Conservation (phyloP, 2,329 filamentous ascomycete species). For the Aureobasidium sp. region DNA sequence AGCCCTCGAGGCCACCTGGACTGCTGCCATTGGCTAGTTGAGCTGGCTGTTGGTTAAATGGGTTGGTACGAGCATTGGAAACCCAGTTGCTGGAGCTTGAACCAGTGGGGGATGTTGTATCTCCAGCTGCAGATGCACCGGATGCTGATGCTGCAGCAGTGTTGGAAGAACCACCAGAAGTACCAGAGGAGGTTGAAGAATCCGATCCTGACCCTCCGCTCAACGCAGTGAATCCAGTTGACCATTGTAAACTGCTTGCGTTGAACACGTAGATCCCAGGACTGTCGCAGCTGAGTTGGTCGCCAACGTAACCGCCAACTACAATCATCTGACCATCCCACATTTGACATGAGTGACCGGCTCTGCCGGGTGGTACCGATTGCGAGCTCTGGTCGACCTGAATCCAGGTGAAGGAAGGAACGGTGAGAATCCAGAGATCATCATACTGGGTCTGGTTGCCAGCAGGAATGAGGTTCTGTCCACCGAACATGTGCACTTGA, state of each 20-base stretch:
- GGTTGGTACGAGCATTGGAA: constrained; percentile 29
- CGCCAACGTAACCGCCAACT: constrained; percentile 63
- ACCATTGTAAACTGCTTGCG: constrained; percentile 61
- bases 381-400: constrained; percentile 50
- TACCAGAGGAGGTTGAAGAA: constrained; percentile 22
- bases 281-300: constrained; percentile 55
- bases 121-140: neutral
- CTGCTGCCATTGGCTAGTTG: constrained; percentile 41
- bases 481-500: constrained; percentile 72
- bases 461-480: constrained; percentile 63
- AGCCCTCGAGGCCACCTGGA: constrained; percentile 51
- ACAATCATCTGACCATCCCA: constrained; percentile 78
- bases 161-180: constrained; percentile 13
- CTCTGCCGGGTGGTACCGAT: constrained; percentile 50
- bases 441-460: constrained; percentile 55
- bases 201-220: constrained; percentile 48
- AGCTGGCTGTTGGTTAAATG: constrained; percentile 46
- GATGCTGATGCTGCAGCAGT: constrained; percentile 15
- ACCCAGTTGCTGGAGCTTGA: constrained; percentile 21
- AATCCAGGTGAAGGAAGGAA: constrained; percentile 78
- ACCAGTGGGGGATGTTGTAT: constrained; percentile 12
- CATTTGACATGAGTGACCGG: constrained; percentile 68
- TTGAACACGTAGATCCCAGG: constrained; percentile 73
- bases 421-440: constrained; percentile 71
- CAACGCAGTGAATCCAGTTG: constrained; percentile 60